Evolutionary conservation across 1,139 yeast species (phyloP).

Genomic region (Saccharomyces hybrid): DNA sequence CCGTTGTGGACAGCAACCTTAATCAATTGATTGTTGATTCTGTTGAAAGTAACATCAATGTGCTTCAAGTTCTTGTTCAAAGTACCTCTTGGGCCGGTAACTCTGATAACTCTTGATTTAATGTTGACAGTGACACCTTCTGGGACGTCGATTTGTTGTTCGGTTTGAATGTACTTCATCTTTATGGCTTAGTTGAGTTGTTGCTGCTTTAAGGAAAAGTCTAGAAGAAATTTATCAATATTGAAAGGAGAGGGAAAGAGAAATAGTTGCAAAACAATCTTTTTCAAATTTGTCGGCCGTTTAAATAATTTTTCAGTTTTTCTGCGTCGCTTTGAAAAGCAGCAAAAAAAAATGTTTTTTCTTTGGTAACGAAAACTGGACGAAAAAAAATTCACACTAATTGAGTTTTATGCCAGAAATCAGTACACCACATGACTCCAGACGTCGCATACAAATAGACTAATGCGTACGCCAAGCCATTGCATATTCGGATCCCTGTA

Average conservation of each 20-base stretch:
- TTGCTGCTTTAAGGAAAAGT: too few relatives aligned
- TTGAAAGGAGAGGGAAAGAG: neutral
- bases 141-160: constrained; percentile 86
- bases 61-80: constrained; percentile 88
- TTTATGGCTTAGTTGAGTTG: too few relatives aligned
- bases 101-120: constrained; percentile 86
- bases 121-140: constrained; percentile 88
- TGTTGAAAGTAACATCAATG: constrained; percentile 86
- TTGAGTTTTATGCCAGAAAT: too few relatives aligned
- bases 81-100: constrained; percentile 98
- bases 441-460: too few relatives aligned
- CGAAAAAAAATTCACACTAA: too few relatives aligned
- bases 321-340: neutral
- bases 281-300: neutral
- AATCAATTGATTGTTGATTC: constrained; percentile 64
- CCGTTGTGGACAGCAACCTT: constrained; percentile 95
- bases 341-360: neutral
- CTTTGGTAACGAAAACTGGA: too few relatives aligned
- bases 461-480: too few relatives aligned
- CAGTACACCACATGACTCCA: too few relatives aligned
- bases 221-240: too few relatives aligned
- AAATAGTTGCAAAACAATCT: neutral
- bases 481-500: too few relatives aligned
- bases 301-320: neutral
- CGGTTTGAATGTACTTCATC: constrained; percentile 96